Conservation (phyloP, 2,329 filamentous ascomycete genomes). For the Metarhizium rileyi region DNA sequence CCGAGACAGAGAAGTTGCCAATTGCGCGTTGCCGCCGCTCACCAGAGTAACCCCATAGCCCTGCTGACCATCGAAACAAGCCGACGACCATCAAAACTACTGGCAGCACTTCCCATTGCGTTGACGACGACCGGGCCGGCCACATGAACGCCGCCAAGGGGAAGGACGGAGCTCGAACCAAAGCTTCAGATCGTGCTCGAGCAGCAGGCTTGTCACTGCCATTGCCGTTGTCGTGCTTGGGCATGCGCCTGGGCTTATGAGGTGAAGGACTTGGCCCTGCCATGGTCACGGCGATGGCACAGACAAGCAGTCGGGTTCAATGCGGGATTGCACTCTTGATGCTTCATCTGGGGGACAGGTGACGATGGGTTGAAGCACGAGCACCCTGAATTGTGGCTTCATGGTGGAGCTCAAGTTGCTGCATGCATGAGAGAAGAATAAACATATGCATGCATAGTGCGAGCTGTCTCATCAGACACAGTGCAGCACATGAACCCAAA, state of each 20-base stretch:
- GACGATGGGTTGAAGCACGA: not conserved
- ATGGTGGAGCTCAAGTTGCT: not conserved
- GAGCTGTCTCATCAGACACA: not conserved
- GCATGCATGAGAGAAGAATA: too few relatives aligned
- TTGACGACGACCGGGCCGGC: conserved; percentile 73
- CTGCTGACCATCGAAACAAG: conserved; percentile 85
- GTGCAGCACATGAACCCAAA: not conserved
- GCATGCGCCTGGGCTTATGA: conserved; percentile 51
- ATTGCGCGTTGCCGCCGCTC: conserved; percentile 8
- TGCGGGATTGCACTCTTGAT: not conserved
- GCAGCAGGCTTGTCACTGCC: conserved; percentile 24
- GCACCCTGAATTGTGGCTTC: not conserved
- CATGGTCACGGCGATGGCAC: conserved; percentile 17
- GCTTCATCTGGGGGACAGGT: not conserved
- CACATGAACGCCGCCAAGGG: conserved; percentile 91
- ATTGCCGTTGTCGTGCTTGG: conserved; percentile 33
- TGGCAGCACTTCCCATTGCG: conserved; percentile 87
- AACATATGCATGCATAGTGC: not conserved
- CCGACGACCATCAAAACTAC: conserved; percentile 83
- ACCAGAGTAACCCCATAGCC: conserved; percentile 95
- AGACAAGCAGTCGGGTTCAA: conserved; percentile 4
- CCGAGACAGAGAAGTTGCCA: not conserved
- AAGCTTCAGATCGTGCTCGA: conserved; percentile 27
- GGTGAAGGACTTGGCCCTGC: conserved; percentile 44
- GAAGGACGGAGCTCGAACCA: conserved; percentile 60